Conservation (phyloP, 2,329 filamentous ascomycete genomes). For the Podosphaera leucotricha region DNA sequence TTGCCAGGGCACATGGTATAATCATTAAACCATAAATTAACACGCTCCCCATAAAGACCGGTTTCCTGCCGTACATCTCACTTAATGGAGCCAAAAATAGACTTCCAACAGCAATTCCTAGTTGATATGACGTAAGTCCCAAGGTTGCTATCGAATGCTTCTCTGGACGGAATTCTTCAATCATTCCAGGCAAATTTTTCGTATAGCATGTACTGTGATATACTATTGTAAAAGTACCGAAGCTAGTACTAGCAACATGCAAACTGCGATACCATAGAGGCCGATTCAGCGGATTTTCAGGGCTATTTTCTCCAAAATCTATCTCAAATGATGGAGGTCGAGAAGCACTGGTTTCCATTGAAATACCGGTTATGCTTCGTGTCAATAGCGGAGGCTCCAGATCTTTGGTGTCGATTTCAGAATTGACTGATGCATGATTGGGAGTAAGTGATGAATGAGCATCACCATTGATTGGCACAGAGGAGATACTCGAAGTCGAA, state of each 20-base stretch:
- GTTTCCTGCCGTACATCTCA: conserved; percentile 43
- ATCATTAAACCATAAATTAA: conserved; percentile 41
- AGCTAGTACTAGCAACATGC: conserved; percentile 17
- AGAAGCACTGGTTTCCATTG: conserved; percentile 21
- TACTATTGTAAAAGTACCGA: conserved; percentile 23
- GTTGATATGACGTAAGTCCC: conserved; percentile 55
- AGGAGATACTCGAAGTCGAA: conserved; percentile 6
- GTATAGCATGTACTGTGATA: conserved; percentile 64
- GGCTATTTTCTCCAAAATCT: conserved; percentile 40
- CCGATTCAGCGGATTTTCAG: conserved; percentile 47
- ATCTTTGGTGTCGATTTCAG: conserved; percentile 20
- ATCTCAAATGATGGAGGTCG: conserved; percentile 42
- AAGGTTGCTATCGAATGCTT: conserved; percentile 41
- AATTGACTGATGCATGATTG: conserved; percentile 12
- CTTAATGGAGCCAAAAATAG: conserved; percentile 51
- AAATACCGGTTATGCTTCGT: conserved; percentile 20
- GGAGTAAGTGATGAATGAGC: conserved; percentile 15
- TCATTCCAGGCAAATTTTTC: conserved; percentile 43
- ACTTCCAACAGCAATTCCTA: conserved; percentile 49
- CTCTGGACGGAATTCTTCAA: conserved; percentile 35
- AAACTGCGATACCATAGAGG: conserved; percentile 22
- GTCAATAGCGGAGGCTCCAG: conserved; percentile 16
- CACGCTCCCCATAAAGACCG: conserved; percentile 47
- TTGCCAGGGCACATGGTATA: conserved; percentile 46
- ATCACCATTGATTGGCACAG: conserved; percentile 10